Percentiles rank a stretch among this genome's conserved stretches.
phyloP scores from a whole-genome alignment of 345 rosid species.

The Murraya koenigii region DNA sequence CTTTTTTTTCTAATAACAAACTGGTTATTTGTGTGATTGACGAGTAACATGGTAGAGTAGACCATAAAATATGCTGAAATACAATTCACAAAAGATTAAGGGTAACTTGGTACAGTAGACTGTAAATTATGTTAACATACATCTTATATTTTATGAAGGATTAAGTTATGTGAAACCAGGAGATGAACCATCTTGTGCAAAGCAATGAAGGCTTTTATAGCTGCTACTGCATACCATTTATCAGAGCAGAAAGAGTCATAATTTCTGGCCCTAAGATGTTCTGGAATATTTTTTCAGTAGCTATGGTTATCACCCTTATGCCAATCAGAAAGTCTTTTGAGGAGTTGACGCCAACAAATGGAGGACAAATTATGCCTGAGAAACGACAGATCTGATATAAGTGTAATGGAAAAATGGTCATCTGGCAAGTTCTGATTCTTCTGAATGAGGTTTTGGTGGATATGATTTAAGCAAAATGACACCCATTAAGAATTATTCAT shows the following conservation, averaged over 20 bases:
- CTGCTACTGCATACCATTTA: not conserved
- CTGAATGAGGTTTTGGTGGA: not conserved
- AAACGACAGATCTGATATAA: not conserved
- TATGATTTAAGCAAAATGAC: no score
- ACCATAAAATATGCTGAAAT: not conserved
- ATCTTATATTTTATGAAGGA: not conserved
- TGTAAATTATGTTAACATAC: not conserved
- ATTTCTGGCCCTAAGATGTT: not conserved
- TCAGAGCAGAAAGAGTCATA: not conserved
- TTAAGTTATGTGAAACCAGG: not conserved
- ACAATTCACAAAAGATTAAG: not conserved
- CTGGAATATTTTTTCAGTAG: not conserved
- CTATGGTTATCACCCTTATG: not conserved
- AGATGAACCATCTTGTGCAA: not conserved
- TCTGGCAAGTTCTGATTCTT: not conserved
- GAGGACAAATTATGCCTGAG: not conserved
- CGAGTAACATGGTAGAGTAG: not conserved
- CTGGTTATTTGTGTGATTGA: not conserved
- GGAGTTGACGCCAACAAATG: not conserved
- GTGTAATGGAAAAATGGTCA: not conserved
- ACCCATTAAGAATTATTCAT: no score
- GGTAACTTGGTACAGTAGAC: not conserved
- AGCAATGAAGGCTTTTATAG: not conserved
- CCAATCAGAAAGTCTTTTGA: not conserved
- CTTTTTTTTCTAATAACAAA: not conserved